These are phyloP conservation scores for Chrysopogon serrulatus DNA, from an alignment of 176 grass and related monocot species.

Conservation along the genomic window DNA sequence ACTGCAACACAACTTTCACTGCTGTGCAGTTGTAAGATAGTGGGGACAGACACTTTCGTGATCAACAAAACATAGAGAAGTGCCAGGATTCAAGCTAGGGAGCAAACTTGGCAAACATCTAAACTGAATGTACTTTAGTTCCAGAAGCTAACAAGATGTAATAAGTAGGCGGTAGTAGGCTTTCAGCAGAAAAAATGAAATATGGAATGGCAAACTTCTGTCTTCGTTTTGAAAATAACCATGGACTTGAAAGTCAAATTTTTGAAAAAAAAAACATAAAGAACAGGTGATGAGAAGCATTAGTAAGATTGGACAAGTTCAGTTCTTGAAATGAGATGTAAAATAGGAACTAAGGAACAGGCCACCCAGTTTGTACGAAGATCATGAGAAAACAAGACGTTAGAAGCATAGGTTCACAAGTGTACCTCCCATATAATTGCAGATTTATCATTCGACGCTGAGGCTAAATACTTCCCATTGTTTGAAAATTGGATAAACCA, in stretches of 20 bases:
- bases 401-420: slow-evolving; percentile 15
- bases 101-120: slow-evolving; percentile 5
- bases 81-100: neutral
- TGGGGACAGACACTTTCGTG: slow-evolving; percentile 4
- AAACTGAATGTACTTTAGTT: neutral
- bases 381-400: slow-evolving; percentile 4
- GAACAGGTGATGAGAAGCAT: neutral
- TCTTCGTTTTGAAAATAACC: neutral
- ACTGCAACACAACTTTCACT: neutral
- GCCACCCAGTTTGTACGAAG: neutral
- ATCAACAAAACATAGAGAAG: neutral
- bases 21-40: neutral
- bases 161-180: neutral
- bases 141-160: neutral
- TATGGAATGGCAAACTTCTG: neutral
- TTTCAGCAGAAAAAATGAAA: neutral
- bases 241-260: neutral
- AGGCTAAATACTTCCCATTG: slow-evolving; percentile 81
- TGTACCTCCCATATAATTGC: slow-evolving; percentile 98
- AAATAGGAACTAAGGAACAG: neutral
- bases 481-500: slow-evolving; percentile 97
- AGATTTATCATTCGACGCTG: slow-evolving; percentile 77
- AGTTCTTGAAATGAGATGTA: neutral
- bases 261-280: neutral
- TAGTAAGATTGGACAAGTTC: neutral